phyloP scores from a whole-genome alignment of 2,329 filamentous ascomycete species.

The Fusarium proliferatum region DNA sequence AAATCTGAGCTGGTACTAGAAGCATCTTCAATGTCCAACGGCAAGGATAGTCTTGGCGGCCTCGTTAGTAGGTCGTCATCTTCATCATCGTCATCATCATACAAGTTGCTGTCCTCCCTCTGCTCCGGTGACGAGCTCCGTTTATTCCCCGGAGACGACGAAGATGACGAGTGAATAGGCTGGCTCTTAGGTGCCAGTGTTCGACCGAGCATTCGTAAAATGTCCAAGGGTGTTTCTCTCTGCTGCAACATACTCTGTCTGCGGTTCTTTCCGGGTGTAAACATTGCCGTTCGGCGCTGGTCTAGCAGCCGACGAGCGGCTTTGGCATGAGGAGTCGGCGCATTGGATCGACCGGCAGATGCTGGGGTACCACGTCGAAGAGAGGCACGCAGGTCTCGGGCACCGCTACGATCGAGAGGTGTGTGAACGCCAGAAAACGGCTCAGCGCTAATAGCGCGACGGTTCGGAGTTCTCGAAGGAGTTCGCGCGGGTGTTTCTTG shows the following conservation, averaged over 20 bases:
- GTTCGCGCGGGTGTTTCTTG: constrained; percentile 28
- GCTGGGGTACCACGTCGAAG: constrained; percentile 57
- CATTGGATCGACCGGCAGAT: constrained; percentile 57
- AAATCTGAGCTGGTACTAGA: constrained; percentile 66
- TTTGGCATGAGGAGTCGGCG: constrained; percentile 69
- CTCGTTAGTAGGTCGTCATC: constrained; percentile 56
- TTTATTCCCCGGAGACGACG: constrained; percentile 51
- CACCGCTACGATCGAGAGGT: constrained; percentile 53
- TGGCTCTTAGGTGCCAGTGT: constrained; percentile 62
- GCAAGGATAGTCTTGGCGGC: constrained; percentile 66
- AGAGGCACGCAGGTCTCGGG: constrained; percentile 53
- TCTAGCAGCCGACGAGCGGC: constrained; percentile 69
- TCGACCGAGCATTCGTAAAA: constrained; percentile 65
- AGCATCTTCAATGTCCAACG: constrained; percentile 61
- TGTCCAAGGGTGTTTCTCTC: constrained; percentile 65
- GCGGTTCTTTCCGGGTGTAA: constrained; percentile 69
- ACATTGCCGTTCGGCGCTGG: constrained; percentile 67
- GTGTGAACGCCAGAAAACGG: constrained; percentile 57
- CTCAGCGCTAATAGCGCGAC: constrained; percentile 48
- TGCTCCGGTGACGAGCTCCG: constrained; percentile 44
- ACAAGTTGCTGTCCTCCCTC: constrained; percentile 57
- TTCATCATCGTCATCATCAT: constrained; percentile 64
- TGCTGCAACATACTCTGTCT: constrained; percentile 68
- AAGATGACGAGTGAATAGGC: constrained; percentile 60
- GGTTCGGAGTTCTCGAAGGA: constrained; percentile 45